Conservation (phyloP, 1,284 basidiomycete species). For the Psilocybe mexicana region DNA sequence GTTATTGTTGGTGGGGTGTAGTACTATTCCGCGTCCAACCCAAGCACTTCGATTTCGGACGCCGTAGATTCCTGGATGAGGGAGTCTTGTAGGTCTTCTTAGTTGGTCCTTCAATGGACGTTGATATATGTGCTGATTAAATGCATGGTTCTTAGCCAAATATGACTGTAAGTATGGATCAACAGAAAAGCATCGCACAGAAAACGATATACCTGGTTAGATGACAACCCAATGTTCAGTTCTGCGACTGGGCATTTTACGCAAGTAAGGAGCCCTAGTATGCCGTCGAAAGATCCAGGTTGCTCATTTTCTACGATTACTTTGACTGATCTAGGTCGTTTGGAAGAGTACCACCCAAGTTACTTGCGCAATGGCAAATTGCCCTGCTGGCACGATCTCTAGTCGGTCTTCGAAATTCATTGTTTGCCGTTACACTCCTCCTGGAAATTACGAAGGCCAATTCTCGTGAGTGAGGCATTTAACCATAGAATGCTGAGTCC, state of each 20-base stretch:
- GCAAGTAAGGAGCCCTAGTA: slow-evolving; percentile 15
- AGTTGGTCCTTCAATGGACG: background rate
- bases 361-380: slow-evolving; percentile 25
- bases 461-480: slow-evolving; percentile 17
- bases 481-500: background rate
- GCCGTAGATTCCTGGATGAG: slow-evolving; percentile 19
- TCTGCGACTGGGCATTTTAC: slow-evolving; percentile 29
- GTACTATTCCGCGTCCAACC: slow-evolving; percentile 5
- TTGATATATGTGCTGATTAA: background rate
- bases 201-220: slow-evolving; percentile 6
- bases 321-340: slow-evolving; percentile 21
- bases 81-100: slow-evolving; percentile 18
- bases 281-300: no score
- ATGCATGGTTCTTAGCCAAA: slow-evolving; percentile 8
- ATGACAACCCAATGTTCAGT: slow-evolving; percentile 25
- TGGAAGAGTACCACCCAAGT: slow-evolving; percentile 27
- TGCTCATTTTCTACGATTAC: no score
- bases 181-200: background rate
- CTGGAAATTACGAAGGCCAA: slow-evolving; percentile 24
- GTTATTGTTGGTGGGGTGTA: no score
- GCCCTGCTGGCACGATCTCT: slow-evolving; percentile 22
- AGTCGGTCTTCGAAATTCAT: slow-evolving; percentile 20
- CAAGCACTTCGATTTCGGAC: slow-evolving; percentile 1
- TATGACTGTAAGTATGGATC: slow-evolving; percentile 20
- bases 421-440: slow-evolving; percentile 27